phyloP scores from a whole-genome alignment of 1,284 basidiomycete species.

The Gymnopus androsaceus region DNA sequence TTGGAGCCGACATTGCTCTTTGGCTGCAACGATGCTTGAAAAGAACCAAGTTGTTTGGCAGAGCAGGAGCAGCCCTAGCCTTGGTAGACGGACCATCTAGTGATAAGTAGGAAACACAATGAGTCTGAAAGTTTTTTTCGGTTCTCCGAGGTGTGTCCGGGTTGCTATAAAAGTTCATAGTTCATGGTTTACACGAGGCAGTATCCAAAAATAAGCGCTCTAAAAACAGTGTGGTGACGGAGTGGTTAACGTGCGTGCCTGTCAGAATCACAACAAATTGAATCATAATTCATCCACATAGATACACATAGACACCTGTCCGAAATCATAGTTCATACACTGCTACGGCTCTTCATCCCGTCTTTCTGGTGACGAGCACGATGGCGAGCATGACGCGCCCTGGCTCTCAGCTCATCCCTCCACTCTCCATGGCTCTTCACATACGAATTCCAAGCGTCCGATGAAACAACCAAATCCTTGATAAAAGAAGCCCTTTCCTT shows the following conservation, averaged over 20 bases:
- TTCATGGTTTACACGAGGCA: slow-evolving; percentile 14
- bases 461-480: slow-evolving; percentile 37
- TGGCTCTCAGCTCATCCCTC: slow-evolving; percentile 24
- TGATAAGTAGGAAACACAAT: neutral
- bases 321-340: neutral
- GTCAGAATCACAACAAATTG: neutral
- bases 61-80: slow-evolving; percentile 9
- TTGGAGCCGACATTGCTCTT: slow-evolving; percentile 28
- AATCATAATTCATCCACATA: neutral
- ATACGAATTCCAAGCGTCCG: slow-evolving; percentile 40
- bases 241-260: neutral
- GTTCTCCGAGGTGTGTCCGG: neutral
- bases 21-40: neutral
- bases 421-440: slow-evolving; percentile 39
- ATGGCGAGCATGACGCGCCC: neutral
- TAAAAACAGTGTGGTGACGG: no score
- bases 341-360: neutral
- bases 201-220: neutral
- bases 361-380: neutral
- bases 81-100: slow-evolving; percentile 7
- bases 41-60: neutral
- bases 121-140: neutral
- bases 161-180: neutral
- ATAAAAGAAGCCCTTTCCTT: slow-evolving; percentile 47
- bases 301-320: neutral